A percentile compares a stretch with the other conserved stretches of the same genome.
Conservation (phyloP, 495 filamentous ascomycete genomes). For the Astrothelium subdiscretum region DNA sequence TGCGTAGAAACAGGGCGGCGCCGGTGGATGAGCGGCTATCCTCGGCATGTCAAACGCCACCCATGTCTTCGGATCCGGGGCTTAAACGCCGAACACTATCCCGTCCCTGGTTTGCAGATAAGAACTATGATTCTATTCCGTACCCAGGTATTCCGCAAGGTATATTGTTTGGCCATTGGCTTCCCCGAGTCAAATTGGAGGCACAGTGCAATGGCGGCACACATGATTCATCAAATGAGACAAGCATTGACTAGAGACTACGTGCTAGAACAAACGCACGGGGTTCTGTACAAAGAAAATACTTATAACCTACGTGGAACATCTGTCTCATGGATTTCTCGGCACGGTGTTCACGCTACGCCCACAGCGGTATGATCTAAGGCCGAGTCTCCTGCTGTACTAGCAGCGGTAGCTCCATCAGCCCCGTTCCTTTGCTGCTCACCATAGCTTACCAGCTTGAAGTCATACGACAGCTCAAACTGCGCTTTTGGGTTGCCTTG, state of each 20-base stretch:
- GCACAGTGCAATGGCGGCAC: no score
- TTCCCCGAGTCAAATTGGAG: no score
- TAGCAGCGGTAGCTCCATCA: background rate
- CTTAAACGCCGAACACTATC: background rate
- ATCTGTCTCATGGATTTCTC: no score
- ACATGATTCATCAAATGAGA: no score
- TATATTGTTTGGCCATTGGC: no score
- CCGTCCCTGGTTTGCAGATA: background rate
- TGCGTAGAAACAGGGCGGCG: background rate
- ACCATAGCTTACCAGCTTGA: constrained; percentile 31
- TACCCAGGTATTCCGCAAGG: no score
- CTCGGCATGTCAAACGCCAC: background rate
- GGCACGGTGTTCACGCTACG: no score
- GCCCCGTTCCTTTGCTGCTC: constrained; percentile 12
- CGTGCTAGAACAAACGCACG: background rate
- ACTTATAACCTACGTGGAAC: background rate
- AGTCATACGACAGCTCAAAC: constrained; percentile 59
- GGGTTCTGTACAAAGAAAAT: background rate
- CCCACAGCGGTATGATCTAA: no score
- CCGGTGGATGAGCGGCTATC: background rate
- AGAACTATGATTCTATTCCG: background rate
- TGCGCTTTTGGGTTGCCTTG: constrained; percentile 50
- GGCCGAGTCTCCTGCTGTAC: background rate
- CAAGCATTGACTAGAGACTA: background rate
- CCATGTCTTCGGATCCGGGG: background rate